A percentile compares a stretch with the other conserved stretches of the same genome.
Conservation (phyloP, 1,284 basidiomycete genomes). For the Leccinum insolens region DNA sequence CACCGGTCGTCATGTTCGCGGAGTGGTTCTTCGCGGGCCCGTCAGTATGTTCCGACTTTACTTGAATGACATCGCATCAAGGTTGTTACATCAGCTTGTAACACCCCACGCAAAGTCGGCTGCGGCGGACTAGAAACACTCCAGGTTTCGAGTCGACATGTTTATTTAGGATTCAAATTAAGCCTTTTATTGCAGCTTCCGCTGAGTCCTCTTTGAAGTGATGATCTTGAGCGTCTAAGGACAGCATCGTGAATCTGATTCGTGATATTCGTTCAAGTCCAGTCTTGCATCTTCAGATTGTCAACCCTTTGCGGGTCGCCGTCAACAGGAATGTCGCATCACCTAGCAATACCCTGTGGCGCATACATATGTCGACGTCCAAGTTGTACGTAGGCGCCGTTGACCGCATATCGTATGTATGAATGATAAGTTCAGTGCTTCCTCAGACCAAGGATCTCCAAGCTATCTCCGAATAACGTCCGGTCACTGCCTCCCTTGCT, state of each 20-base stretch:
- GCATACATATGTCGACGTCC: background rate
- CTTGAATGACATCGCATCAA: background rate
- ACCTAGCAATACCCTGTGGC: background rate
- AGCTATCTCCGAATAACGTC: no score
- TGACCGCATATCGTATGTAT: no score
- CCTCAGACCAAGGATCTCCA: no score
- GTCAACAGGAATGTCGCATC: background rate
- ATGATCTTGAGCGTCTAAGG: background rate
- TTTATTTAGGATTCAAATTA: background rate
- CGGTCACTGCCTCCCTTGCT: no score
- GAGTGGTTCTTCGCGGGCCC: background rate
- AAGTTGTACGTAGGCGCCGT: no score
- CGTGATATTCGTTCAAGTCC: background rate
- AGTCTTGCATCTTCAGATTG: background rate
- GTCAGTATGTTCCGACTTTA: background rate
- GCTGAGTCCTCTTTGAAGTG: background rate
- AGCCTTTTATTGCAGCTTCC: background rate
- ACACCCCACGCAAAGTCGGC: background rate
- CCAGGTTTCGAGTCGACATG: background rate
- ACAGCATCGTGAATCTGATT: no score
- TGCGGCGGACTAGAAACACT: background rate
- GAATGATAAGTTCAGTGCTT: no score
- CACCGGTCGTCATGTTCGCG: background rate
- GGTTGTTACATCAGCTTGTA: slow-evolving; percentile 23
- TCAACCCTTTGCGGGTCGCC: background rate